Evolutionary conservation across 768 basidiomycete genomes (phyloP).

Genomic region (Tubosaeta sp.): DNA sequence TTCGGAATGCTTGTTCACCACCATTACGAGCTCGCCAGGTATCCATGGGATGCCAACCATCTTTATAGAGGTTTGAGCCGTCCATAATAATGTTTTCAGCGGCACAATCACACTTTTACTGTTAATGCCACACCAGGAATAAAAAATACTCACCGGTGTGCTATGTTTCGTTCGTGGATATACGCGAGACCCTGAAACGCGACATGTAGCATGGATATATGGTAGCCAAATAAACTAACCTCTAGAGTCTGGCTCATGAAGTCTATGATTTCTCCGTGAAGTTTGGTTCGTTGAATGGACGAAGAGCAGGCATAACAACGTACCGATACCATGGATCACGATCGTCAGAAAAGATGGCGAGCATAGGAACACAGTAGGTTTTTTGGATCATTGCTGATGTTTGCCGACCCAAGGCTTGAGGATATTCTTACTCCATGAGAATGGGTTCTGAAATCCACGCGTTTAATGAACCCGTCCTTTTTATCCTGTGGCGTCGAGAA

Average conservation of each 20-base stretch:
- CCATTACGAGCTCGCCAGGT: slow-evolving; percentile 12
- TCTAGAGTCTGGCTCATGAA: slow-evolving; percentile 28
- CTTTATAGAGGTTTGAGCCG: slow-evolving; percentile 19
- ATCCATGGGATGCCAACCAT: slow-evolving; percentile 25
- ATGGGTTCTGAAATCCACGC: background rate
- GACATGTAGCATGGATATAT: background rate
- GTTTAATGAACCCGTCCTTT: slow-evolving; percentile 14
- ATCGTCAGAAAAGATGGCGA: slow-evolving; percentile 13
- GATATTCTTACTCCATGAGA: slow-evolving; percentile 4
- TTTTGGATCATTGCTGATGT: background rate
- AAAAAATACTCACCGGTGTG: slow-evolving; percentile 28
- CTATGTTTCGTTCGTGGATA: slow-evolving; percentile 33
- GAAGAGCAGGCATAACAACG: slow-evolving; percentile 28
- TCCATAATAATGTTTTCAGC: slow-evolving; percentile 33
- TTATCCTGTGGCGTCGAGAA: slow-evolving; percentile 10
- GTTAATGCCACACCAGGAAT: background rate
- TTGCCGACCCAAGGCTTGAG: background rate
- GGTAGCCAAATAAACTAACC: background rate
- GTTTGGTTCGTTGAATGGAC: slow-evolving; percentile 18
- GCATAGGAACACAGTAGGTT: slow-evolving; percentile 25
- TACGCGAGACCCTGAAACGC: slow-evolving; percentile 30
- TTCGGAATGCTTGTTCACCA: slow-evolving; percentile 18
- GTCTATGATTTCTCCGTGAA: slow-evolving; percentile 30
- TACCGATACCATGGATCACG: slow-evolving; percentile 12
- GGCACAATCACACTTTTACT: slow-evolving; percentile 19